Percentiles rank a stretch among this genome's conserved stretches.
These are phyloP conservation scores for Kockovaella imperatae DNA, from an alignment of 768 basidiomycete genomes.

Conservation along the genomic window DNA sequence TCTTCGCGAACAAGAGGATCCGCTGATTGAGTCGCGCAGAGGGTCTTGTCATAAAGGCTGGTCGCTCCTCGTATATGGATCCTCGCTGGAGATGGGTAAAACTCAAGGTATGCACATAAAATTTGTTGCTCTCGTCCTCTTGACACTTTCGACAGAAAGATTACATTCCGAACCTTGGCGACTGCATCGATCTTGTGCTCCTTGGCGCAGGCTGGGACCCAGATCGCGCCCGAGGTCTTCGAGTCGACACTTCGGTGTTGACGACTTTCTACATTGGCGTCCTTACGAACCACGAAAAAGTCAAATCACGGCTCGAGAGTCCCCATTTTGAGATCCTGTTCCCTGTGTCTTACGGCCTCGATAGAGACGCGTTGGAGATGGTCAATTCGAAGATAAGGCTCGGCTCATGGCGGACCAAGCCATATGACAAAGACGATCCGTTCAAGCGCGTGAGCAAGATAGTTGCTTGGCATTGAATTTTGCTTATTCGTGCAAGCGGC, in stretches of 20 bases:
- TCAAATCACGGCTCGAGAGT: conserved; percentile 32
- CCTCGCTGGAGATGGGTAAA: conserved; percentile 70
- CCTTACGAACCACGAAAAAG: conserved; percentile 51
- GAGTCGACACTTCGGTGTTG: conserved; percentile 62
- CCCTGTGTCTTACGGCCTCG: conserved; percentile 66
- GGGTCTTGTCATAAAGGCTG: conserved; percentile 67
- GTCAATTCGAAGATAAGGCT: conserved; percentile 57
- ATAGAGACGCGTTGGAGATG: conserved; percentile 60
- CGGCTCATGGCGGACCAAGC: conserved; percentile 27
- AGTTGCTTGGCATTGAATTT: not conserved
- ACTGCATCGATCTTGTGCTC: conserved; percentile 68
- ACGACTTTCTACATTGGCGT: conserved; percentile 77
- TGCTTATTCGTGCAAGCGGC: conserved; percentile 6
- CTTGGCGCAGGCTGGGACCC: conserved; percentile 75
- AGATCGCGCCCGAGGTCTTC: conserved; percentile 63
- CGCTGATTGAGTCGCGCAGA: conserved; percentile 32
- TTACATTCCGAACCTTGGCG: conserved; percentile 77
- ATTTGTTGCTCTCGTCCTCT: not conserved
- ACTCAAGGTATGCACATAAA: conserved; percentile 45
- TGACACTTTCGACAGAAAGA: conserved; percentile 55
- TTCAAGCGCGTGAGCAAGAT: conserved; percentile 25
- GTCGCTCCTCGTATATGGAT: conserved; percentile 61
- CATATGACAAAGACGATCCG: conserved; percentile 37
- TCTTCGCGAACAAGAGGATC: not conserved
- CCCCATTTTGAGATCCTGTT: conserved; percentile 70